These are phyloP conservation scores for Agapanthus africanus DNA, from an alignment of 106 monocot species.

Conservation along the genomic window DNA sequence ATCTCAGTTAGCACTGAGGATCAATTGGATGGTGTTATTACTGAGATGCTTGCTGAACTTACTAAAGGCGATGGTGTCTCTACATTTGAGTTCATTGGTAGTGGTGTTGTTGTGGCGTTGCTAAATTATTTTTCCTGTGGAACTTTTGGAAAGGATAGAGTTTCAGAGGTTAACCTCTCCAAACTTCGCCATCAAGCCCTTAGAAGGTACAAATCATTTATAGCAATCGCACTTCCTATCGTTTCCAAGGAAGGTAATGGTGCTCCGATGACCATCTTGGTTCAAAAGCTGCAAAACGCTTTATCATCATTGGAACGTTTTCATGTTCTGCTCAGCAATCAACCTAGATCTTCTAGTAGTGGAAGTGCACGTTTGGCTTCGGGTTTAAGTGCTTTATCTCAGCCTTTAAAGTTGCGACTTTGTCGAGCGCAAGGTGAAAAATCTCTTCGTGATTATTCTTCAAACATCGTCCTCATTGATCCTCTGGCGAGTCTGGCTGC, in stretches of 20 bases:
- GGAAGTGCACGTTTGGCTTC: slow-evolving; percentile 73
- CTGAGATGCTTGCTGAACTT: slow-evolving; percentile 70
- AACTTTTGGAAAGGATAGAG: slow-evolving; percentile 68
- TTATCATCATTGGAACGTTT: slow-evolving; percentile 92
- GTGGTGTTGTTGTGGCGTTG: slow-evolving; percentile 80
- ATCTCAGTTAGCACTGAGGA: slow-evolving; percentile 49
- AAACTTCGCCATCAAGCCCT: slow-evolving; percentile 77
- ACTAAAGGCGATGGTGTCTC: slow-evolving; percentile 89
- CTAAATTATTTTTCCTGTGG: slow-evolving; percentile 94
- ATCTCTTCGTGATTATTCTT: slow-evolving; percentile 93
- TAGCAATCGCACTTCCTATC: slow-evolving; percentile 48
- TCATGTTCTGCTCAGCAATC: slow-evolving; percentile 92
- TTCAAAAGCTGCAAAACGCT: slow-evolving; percentile 94
- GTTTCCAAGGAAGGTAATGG: slow-evolving; percentile 25
- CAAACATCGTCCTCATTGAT: slow-evolving; percentile 92
- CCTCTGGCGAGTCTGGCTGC: slow-evolving; percentile 87
- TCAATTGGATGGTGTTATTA: slow-evolving; percentile 44
- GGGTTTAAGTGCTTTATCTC: slow-evolving; percentile 71
- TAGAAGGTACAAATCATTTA: slow-evolving; percentile 80
- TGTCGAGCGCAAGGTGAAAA: slow-evolving; percentile 88
- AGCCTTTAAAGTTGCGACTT: slow-evolving; percentile 86
- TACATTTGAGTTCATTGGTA: slow-evolving; percentile 99
- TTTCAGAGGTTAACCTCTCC: slow-evolving; percentile 56
- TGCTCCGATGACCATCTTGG: slow-evolving; percentile 66
- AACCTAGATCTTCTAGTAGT: slow-evolving; percentile 53